A percentile compares a stretch with the other conserved stretches of the same genome.
Conservation (phyloP, 495 filamentous ascomycete species). For the Aspergillus indologenus region DNA sequence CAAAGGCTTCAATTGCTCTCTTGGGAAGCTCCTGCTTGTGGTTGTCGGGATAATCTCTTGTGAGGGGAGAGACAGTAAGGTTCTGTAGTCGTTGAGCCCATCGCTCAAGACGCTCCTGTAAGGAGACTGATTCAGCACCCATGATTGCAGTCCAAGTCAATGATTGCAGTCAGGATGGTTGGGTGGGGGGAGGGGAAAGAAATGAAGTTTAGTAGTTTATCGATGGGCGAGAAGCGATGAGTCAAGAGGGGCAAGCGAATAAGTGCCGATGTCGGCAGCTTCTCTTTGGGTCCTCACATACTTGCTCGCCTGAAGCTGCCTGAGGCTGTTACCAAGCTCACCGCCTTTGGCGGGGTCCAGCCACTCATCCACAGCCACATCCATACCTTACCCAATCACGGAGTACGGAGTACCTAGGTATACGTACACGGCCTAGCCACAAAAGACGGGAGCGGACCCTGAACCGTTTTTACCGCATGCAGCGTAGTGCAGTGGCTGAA, state of each 20-base stretch:
- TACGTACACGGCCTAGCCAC: too few species aligned
- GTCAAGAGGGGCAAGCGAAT: conserved; percentile 12
- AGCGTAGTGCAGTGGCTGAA: not conserved
- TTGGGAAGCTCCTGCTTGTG: conserved; percentile 33
- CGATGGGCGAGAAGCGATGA: conserved; percentile 7
- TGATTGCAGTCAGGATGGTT: conserved; percentile 16
- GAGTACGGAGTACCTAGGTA: too few species aligned
- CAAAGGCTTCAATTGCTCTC: conserved; percentile 48
- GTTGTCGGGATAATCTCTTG: conserved; percentile 49
- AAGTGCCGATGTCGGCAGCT: conserved; percentile 4
- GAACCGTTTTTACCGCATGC: not conserved
- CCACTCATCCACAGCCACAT: too few species aligned
- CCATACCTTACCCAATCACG: too few species aligned
- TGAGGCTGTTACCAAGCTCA: not conserved
- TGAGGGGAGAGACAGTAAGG: conserved; percentile 48
- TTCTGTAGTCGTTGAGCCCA: conserved; percentile 49
- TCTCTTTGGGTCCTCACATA: not conserved
- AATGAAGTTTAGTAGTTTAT: not conserved
- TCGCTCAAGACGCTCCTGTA: conserved; percentile 46
- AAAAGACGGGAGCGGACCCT: not conserved
- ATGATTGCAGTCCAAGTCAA: conserved; percentile 30
- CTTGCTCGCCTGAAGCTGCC: not conserved
- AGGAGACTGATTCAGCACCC: conserved; percentile 34
- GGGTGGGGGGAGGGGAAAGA: conserved; percentile 14
- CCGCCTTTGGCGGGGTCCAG: not conserved